phyloP scores from a whole-genome alignment of 2,329 filamentous ascomycete genomes.

The Beauveria asiatica region DNA sequence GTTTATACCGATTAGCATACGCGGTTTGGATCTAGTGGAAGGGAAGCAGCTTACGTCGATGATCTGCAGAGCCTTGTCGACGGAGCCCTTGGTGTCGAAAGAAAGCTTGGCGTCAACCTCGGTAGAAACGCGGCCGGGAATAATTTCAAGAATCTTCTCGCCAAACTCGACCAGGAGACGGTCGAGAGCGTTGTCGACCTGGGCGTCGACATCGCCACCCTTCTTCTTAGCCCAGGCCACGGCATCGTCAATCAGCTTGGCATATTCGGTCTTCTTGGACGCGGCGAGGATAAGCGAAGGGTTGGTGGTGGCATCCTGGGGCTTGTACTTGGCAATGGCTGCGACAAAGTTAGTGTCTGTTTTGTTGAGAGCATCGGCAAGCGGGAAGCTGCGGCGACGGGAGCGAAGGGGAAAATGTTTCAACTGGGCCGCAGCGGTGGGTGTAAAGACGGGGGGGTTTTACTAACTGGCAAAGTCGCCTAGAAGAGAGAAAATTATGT shows the following conservation, averaged over 20 bases:
- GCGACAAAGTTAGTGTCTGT: constrained; percentile 26
- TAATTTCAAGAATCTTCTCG: constrained; percentile 92
- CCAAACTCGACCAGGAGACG: constrained; percentile 95
- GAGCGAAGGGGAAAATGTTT: neutral
- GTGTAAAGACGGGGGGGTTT: constrained; percentile 10
- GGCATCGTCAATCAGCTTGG: constrained; percentile 79
- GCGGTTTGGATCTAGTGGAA: neutral
- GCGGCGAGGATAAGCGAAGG: constrained; percentile 96
- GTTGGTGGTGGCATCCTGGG: constrained; percentile 99
- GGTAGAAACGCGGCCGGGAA: constrained; percentile 97
- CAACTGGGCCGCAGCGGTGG: constrained; percentile 8
- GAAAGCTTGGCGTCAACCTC: constrained; percentile 96
- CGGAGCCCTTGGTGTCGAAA: constrained; percentile 85
- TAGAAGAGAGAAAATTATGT: constrained; percentile 29
- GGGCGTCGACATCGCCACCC: constrained; percentile 59
- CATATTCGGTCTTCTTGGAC: constrained; percentile 96
- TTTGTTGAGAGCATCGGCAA: constrained; percentile 1
- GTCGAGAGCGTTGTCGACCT: constrained; percentile 89
- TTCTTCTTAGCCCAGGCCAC: constrained; percentile 77
- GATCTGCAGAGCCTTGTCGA: constrained; percentile 93
- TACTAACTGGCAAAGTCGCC: constrained; percentile 71
- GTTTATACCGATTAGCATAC: constrained; percentile 14
- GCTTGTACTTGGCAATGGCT: constrained; percentile 99
- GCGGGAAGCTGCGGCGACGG: neutral
- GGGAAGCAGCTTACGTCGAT: constrained; percentile 61